These are phyloP conservation scores for Parafenestella ontariensis DNA, from an alignment of 2,329 filamentous ascomycete species.

Conservation along the genomic window DNA sequence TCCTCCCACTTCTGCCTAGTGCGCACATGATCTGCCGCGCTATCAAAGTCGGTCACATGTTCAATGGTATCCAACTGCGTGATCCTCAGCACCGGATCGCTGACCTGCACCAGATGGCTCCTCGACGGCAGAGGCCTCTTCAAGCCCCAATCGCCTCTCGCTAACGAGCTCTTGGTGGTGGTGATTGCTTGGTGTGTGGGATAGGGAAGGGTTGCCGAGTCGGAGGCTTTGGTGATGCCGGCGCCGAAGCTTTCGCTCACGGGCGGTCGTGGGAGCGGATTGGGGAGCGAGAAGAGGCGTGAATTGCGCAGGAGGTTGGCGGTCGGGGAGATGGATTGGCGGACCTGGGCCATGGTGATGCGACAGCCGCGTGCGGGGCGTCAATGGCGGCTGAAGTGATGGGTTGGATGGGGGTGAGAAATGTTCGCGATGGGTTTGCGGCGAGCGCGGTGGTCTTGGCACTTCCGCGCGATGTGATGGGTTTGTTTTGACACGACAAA, in stretches of 20 bases:
- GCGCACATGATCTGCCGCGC: slow-evolving; percentile 79
- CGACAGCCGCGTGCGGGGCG: slow-evolving; percentile 42
- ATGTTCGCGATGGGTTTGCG: slow-evolving; percentile 20
- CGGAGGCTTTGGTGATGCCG: slow-evolving; percentile 62
- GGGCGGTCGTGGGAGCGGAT: slow-evolving; percentile 70
- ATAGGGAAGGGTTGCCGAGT: slow-evolving; percentile 75
- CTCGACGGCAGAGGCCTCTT: slow-evolving; percentile 83
- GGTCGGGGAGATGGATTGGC: slow-evolving; percentile 61
- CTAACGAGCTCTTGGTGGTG: slow-evolving; percentile 74
- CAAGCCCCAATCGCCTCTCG: slow-evolving; percentile 88
- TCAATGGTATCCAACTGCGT: slow-evolving; percentile 83
- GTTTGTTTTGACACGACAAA: too few relatives aligned
- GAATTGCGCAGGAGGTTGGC: slow-evolving; percentile 80
- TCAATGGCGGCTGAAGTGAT: slow-evolving; percentile 42
- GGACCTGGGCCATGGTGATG: slow-evolving; percentile 47
- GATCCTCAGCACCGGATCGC: slow-evolving; percentile 76
- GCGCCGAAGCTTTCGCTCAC: slow-evolving; percentile 54
- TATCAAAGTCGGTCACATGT: slow-evolving; percentile 87
- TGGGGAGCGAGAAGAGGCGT: slow-evolving; percentile 86
- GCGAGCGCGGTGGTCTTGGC: slow-evolving; percentile 7
- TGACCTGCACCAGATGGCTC: slow-evolving; percentile 69
- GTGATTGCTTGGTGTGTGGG: slow-evolving; percentile 86
- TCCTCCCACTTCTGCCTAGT: slow-evolving; percentile 88
- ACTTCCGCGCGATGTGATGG: slow-evolving; percentile 27
- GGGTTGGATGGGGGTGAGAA: slow-evolving; percentile 19